Base-by-base conservation (phyloP, 257 asterid species). In the Nicotiana otophora region DNA sequence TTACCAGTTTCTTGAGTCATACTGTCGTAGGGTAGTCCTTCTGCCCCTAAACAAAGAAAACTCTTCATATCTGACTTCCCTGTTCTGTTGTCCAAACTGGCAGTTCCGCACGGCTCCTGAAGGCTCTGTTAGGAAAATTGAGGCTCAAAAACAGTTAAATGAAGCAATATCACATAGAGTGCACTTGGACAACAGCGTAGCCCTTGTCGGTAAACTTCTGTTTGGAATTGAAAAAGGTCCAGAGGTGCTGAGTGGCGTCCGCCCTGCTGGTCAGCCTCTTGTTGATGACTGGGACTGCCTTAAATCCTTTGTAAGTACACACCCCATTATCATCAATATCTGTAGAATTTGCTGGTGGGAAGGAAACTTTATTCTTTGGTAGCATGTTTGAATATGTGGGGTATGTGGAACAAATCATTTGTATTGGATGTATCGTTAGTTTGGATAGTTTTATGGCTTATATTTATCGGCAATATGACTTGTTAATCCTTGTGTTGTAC, bases 261-360 rank as follows among this genome's bases (percentile, higher is more conserved):
- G 97, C 65, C 92, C 95, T 54, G 69, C 95, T 17, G 98, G 98
- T 66, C 94, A 86, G 87, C 97, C 99, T 60, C 97, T 96, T 61
- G 97, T 89, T 69, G 92, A 94, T 85, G 92, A 96, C 84, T 96
- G 98, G 98, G 86, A 53, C 82, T 91, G 99, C 92, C 94, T 96
- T 48, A 96, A 91, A 90, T 92, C 99, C 2, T 85, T 87, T 94
- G 99, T 96, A 93, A 89, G 83, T 55, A 72, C 61, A 30, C n/a
- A 58, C 5, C 23, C 23, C 60, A 48, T 72, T 23, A 23, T 72
- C 4, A 7, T 46, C 79, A 23, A 23, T 7, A 20, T 46, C 61
- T 46, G 7, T 20, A 23, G 39, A 46, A 46, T 23, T 72, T 23
- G 5, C 15, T 48, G 12, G 20, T 72, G 78, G 20, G 36, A n/a